Evolutionary conservation across 148 eudicot species (phyloP).

Genomic region (Agrostemma githago): DNA sequence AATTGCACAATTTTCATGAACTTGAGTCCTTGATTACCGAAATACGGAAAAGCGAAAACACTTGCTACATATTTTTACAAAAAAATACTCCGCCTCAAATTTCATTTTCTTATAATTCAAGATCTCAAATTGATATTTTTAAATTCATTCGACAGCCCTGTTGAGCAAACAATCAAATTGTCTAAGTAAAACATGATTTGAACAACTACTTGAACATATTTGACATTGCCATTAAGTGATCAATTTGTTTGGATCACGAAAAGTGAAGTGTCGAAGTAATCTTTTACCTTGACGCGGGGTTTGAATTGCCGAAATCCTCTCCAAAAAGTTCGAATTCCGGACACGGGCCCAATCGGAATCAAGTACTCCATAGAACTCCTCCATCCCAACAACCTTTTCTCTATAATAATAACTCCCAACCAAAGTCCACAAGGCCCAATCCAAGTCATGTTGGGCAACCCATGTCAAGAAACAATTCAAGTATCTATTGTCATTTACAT

Average conservation of each 20-base stretch:
- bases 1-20: no score
- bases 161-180: no score
- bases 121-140: no score
- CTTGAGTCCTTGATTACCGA: no score
- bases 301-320: conserved; percentile 52
- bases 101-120: no score
- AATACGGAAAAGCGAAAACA: no score
- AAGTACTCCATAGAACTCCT: conserved; percentile 64
- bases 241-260: not conserved
- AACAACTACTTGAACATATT: not conserved
- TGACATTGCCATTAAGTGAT: not conserved
- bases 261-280: not conserved
- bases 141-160: no score
- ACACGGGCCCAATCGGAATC: conserved; percentile 49
- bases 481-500: conserved; percentile 70
- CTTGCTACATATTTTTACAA: no score
- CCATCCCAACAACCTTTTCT: conserved; percentile 49
- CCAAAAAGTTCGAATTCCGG: conserved; percentile 55
- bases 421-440: conserved; percentile 85
- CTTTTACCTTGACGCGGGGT: conserved; percentile 64
- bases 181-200: no score
- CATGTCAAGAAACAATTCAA: conserved; percentile 64
- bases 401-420: conserved; percentile 76
- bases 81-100: no score
- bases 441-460: conserved; percentile 74